These are phyloP conservation scores for Geranomyces variabilis DNA, from an alignment of 192 early-diverging fungal genomes.

Conservation along the genomic window DNA sequence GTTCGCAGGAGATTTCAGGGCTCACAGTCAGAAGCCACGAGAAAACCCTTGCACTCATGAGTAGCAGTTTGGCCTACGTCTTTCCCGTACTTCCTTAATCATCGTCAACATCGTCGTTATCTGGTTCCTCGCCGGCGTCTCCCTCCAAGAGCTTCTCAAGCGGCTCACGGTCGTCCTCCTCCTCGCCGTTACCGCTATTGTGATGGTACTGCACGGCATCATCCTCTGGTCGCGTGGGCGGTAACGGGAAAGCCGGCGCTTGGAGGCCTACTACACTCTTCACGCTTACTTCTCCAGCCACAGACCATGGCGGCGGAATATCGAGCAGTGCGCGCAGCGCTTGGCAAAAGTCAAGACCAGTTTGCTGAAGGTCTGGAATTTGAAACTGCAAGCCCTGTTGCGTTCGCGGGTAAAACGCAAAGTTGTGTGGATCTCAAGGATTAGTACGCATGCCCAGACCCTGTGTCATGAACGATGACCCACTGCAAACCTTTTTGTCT, in stretches of 20 bases:
- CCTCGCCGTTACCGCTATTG: not conserved
- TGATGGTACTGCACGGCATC: not conserved
- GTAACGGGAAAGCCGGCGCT: not conserved
- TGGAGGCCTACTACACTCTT: no score
- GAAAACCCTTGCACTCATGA: no score
- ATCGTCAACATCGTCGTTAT: not conserved
- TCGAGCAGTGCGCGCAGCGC: slow-evolving; percentile 32
- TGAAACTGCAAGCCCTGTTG: slow-evolving; percentile 49
- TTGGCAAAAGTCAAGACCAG: slow-evolving; percentile 48
- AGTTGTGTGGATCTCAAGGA: no score
- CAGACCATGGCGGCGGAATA: slow-evolving; percentile 18
- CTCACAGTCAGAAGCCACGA: no score
- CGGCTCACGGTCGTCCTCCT: not conserved
- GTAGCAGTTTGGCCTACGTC: no score
- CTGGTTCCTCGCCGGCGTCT: not conserved
- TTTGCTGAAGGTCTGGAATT: slow-evolving; percentile 45
- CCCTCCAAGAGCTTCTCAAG: not conserved
- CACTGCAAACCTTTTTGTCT: slow-evolving; percentile 39
- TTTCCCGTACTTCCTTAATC: no score
- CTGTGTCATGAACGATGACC: not conserved
- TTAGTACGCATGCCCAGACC: not conserved
- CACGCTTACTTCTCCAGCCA: not conserved
- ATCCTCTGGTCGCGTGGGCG: not conserved
- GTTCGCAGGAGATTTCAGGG: no score
- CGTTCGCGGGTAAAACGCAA: no score